Evolutionary conservation across 495 filamentous ascomycete genomes (phyloP).

Genomic region (Penicillium nucicola): DNA sequence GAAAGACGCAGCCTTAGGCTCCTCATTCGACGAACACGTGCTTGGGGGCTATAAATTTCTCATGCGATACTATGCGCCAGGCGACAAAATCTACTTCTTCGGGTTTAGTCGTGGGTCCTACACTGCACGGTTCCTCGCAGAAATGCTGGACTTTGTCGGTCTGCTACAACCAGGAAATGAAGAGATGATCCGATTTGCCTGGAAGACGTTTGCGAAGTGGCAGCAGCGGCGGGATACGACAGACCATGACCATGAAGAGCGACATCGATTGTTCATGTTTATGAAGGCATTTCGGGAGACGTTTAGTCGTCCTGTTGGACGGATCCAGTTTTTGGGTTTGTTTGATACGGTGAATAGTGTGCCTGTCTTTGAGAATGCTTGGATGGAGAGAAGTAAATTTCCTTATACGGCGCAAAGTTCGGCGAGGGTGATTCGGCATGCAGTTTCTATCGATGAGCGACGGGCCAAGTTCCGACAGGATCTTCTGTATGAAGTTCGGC

Average conservation of each 20-base stretch:
- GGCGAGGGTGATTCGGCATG: conserved; percentile 66
- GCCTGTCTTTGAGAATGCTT: conserved; percentile 76
- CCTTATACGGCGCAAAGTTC: conserved; percentile 79
- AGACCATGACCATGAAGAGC: conserved; percentile 54
- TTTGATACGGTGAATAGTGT: conserved; percentile 72
- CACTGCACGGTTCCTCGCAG: conserved; percentile 78
- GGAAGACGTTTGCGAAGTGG: conserved; percentile 88
- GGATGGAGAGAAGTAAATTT: conserved; percentile 80
- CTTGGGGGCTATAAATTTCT: conserved; percentile 84
- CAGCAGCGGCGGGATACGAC: conserved; percentile 61
- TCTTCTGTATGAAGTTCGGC: conserved; percentile 59
- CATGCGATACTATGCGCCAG: conserved; percentile 79
- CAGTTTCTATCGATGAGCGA: conserved; percentile 75
- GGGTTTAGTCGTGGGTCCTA: conserved; percentile 85
- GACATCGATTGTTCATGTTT: conserved; percentile 67
- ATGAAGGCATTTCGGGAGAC: conserved; percentile 85
- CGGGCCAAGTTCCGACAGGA: conserved; percentile 69
- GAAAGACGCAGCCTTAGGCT: conserved; percentile 81
- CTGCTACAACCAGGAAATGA: conserved; percentile 79
- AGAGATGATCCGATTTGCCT: conserved; percentile 79
- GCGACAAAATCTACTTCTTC: conserved; percentile 78
- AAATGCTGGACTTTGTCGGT: conserved; percentile 84
- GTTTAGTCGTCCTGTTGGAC: conserved; percentile 71
- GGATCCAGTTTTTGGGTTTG: conserved; percentile 55
- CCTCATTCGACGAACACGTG: conserved; percentile 79